Conservation (phyloP, 768 basidiomycete genomes). For the Xanthoconium stramineum region DNA sequence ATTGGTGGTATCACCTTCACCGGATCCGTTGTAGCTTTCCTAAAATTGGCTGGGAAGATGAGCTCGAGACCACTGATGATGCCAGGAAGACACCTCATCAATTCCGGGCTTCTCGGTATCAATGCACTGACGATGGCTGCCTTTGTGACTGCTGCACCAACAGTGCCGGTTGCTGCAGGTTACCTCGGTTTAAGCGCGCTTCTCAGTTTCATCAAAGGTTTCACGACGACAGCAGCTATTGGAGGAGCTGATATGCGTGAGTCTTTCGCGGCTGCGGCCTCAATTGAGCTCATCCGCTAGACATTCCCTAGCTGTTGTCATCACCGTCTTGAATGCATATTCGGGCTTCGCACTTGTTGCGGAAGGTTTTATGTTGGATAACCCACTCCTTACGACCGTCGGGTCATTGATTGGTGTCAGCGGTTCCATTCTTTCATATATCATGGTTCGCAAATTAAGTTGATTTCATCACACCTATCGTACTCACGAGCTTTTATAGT, state of each 20-base stretch:
- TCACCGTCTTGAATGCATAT: constrained; percentile 88
- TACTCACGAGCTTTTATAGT: constrained; percentile 42
- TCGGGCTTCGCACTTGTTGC: constrained; percentile 90
- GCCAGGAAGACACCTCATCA: constrained; percentile 77
- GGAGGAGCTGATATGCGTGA: constrained; percentile 92
- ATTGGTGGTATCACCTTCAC: constrained; percentile 91
- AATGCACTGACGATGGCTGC: constrained; percentile 75
- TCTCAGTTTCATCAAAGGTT: constrained; percentile 82
- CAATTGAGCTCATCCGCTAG: constrained; percentile 2
- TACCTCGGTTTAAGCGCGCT: constrained; percentile 71
- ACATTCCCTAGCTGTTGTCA: constrained; percentile 66
- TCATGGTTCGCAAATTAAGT: constrained; percentile 60
- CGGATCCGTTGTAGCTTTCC: constrained; percentile 84
- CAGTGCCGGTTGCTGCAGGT: constrained; percentile 74
- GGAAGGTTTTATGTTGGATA: constrained; percentile 91
- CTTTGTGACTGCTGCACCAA: constrained; percentile 67
- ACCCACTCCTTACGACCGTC: constrained; percentile 76
- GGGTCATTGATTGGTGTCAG: constrained; percentile 88
- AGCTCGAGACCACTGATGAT: constrained; percentile 67
- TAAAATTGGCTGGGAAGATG: constrained; percentile 84
- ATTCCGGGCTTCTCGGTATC: constrained; percentile 63
- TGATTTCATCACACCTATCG: not conserved
- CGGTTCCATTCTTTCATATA: constrained; percentile 87
- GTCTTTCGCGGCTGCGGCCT: constrained; percentile 26
- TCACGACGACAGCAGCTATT: constrained; percentile 86